Evolutionary conservation across 345 rosid species (phyloP), one percentile per base, ranked within the genome.

Genomic region (Noccaea caerulescens): DNA sequence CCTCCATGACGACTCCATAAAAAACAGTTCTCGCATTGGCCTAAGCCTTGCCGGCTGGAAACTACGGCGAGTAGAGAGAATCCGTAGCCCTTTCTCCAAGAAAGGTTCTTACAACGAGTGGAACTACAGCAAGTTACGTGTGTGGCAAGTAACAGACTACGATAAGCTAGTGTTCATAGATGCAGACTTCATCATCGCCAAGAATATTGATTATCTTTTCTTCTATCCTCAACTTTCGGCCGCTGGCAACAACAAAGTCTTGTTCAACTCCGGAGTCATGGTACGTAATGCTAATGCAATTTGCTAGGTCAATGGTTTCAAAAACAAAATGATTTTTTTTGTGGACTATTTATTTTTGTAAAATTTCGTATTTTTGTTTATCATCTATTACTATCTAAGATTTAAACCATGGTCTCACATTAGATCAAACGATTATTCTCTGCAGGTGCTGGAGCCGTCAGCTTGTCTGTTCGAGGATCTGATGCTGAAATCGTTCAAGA

Each of bases 231-330:
- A 89, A 10, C 63, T 93, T 3, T 93, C 97, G 0, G 98, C 93
- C 0, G 81, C 79, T 4, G 74, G 72, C 0, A 89, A 93, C 27
- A 60, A 76, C 51, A 5, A n/a, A 34, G 36, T 63, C 8, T 10
- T 84, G 51, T 93, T 93, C 83, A 91, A 93, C 61, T 89, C 97
- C 0, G 97, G 98, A n/a, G 43, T 93, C 41, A 91, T 93, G 97
- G 82, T 93, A 27, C 30, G 30, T 27, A 27, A 27, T 27, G 4
- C 4, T 27, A 63, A 56, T 39, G 57, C 41, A 45, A 27, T 27
- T 27, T 27, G 30, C 30, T 27, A 27, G 30, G n/a, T 12, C 38
- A 52, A 30, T 6, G 37, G 2, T 34, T 34, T 34, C 8, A 34
- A 34, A 5, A 34, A 7, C 37, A 34, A 8, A 34, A 34, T 34